A percentile compares a stretch with the other conserved stretches of the same genome.
phyloP scores from a whole-genome alignment of 305 asterid genomes.

The Coffea humblotiana region DNA sequence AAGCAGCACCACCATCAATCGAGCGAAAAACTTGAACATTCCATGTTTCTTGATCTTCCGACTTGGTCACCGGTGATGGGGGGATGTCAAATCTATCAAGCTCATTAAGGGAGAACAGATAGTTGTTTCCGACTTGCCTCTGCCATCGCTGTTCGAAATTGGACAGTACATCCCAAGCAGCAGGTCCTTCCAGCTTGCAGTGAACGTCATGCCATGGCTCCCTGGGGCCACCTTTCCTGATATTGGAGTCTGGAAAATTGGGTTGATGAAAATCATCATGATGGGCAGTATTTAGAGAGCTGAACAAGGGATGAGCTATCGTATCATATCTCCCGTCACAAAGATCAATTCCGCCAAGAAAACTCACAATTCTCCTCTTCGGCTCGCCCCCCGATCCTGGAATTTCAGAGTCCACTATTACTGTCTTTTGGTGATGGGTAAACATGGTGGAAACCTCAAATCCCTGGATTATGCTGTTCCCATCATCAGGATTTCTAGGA shows the following conservation, averaged over 20 bases:
- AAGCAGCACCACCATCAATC: constrained; percentile 71
- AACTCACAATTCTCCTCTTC: constrained; percentile 58
- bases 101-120: constrained; percentile 38
- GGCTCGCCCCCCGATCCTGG: constrained; percentile 8
- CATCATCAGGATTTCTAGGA: constrained; percentile 69
- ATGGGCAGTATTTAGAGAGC: constrained; percentile 56
- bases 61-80: constrained; percentile 39
- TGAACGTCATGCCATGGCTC: constrained; percentile 97
- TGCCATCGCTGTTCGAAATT: constrained; percentile 90
- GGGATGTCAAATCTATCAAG: constrained; percentile 38
- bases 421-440: constrained; percentile 84
- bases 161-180: constrained; percentile 84
- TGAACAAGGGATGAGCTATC: constrained; percentile 55
- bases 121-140: constrained; percentile 53
- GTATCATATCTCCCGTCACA: constrained; percentile 88
- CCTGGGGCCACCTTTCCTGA: constrained; percentile 79
- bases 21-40: constrained; percentile 83
- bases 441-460: constrained; percentile 68
- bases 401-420: constrained; percentile 52
- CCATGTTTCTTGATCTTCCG: constrained; percentile 63
- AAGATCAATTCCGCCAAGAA: constrained; percentile 84
- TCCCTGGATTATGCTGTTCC: constrained; percentile 56
- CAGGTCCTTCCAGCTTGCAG: constrained; percentile 79
- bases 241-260: constrained; percentile 61
- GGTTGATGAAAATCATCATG: constrained; percentile 84